Evolutionary conservation across 2,329 filamentous ascomycete genomes (phyloP), one percentile per base, ranked within the genome.

Genomic region (Coniochaeta hoffmannii): DNA sequence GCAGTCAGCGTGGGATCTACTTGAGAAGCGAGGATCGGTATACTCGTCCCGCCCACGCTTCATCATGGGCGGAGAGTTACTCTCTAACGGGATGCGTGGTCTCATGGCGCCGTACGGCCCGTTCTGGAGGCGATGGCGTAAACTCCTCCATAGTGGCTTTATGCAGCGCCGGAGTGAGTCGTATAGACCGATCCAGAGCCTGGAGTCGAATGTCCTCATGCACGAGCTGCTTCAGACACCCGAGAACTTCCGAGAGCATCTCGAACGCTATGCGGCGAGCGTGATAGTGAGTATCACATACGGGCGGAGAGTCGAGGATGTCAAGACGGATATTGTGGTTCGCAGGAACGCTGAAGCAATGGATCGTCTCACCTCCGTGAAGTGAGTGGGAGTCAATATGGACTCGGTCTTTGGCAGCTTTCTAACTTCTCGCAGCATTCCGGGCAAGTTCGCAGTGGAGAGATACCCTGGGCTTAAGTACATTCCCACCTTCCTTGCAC

Each of bases 11-110:
- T 74, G 71, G 70, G 73, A 75, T 34, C 65, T 76, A 0, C 68
- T 76, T 0, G 74, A 77, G 59, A 73, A 71, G 54, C 68, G 69
- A 4, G 73, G 74, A 1, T 65, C 71, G 3, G 68, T 72, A 36
- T 76, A 73, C 55, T 76, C 74, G 0, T 76, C 73, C 0, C 67
- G 75, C 0, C 74, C 75, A 0, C 66, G 74, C 3, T 76, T 77
- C 58, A 74, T 76, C 56, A 73, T 76, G 67, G 74, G 74, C 26
- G 69, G 71, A 1, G 73, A 76, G 41, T 62, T 74, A 0, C 62
- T 75, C 0, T 75, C 74, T 0, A 69, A 66, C 0, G 72, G 72
- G 0, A 66, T 74, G 66, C 65, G 73, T 4, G 72, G 73, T 0
- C 62, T 76, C 4, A 75, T 76, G 67, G 70, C 74, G 4, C 72